Evolutionary conservation across 371 early-diverging fungal species (phyloP), one percentile per base, ranked within the genome.

Genomic region (Rhizopus delemar): DNA sequence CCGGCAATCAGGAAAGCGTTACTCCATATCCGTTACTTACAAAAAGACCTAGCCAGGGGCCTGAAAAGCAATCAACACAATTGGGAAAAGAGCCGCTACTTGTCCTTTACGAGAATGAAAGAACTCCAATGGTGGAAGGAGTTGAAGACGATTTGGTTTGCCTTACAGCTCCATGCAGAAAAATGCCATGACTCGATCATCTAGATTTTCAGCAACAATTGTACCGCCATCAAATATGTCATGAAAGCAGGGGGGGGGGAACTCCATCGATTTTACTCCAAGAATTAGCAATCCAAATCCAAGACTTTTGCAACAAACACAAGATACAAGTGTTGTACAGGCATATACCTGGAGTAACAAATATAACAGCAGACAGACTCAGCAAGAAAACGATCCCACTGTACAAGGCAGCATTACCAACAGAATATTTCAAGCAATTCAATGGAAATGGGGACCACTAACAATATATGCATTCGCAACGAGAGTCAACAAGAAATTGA

Each of bases 391-490:
- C 9, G 28, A 29, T 13, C 5, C 52, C 53, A 5, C 22, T 65
- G 4, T 46, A 65, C 53, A 46, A 55, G 46, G 29, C 6, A 34
- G 8, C 5, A 6, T 15, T 56, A 6, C 57, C 53, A 6, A 3
- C 7, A 35, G 2, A 0, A 5, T 28, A 9, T 59, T 65, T 35
- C 13, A 55, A 33, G 7, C 12, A 33, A 63, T 57, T 29, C 6
- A 52, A 35, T 12, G 11, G 22, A 38, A 41, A 45, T 45, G 34
- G 54, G 54, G 41, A 22, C 51, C 53, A 28, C 2, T 46, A n/a
- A 61, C n/a, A 4, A 39, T 75, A 12, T 65, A 75, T 36, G 54
- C 58, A 28, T 75, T 75, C 41, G 71, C 69, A 4, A n/a, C 62
- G 2, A 34, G 55, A 16, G n/a, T 46, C 31, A 68, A 59, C 52